Conservation (phyloP, 768 basidiomycete genomes). For the Psilocybe sp. region DNA sequence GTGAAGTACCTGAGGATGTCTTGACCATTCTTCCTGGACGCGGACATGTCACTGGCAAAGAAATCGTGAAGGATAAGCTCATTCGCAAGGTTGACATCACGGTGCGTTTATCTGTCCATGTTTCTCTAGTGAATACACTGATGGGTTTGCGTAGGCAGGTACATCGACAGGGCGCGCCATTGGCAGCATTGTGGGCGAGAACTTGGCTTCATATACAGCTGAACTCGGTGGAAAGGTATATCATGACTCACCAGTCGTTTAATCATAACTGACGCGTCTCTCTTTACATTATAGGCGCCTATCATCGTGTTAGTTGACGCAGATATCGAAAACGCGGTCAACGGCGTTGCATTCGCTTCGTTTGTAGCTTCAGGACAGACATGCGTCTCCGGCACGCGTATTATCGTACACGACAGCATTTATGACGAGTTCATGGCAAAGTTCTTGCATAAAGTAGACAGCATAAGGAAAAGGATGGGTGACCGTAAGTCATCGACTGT, state of each 20-base stretch:
- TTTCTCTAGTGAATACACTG: neutral
- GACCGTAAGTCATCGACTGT: conserved; percentile 50
- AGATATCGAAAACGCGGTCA: conserved; percentile 69
- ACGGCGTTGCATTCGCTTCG: conserved; percentile 79
- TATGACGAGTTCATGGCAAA: conserved; percentile 64
- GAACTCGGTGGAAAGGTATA: conserved; percentile 82
- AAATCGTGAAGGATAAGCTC: conserved; percentile 60
- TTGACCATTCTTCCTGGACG: conserved; percentile 74
- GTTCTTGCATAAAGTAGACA: conserved; percentile 61
- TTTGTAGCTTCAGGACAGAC: conserved; percentile 90
- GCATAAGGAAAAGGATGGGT: conserved; percentile 71
- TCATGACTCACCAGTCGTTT: neutral
- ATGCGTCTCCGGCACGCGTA: conserved; percentile 87
- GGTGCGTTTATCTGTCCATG: conserved; percentile 35
- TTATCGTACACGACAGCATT: conserved; percentile 67
- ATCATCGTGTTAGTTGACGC: conserved; percentile 80
- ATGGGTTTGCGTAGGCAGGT: conserved; percentile 51
- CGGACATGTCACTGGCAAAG: conserved; percentile 61
- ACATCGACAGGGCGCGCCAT: conserved; percentile 74
- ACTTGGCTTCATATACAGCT: conserved; percentile 74
- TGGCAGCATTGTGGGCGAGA: conserved; percentile 70
- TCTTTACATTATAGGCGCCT: conserved; percentile 52
- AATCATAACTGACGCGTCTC: neutral
- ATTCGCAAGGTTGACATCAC: conserved; percentile 85
- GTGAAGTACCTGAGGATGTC: conserved; percentile 74